These are phyloP conservation scores for Oenanthe sinensis DNA, from an alignment of 129 eudicot genomes.

Conservation along the genomic window DNA sequence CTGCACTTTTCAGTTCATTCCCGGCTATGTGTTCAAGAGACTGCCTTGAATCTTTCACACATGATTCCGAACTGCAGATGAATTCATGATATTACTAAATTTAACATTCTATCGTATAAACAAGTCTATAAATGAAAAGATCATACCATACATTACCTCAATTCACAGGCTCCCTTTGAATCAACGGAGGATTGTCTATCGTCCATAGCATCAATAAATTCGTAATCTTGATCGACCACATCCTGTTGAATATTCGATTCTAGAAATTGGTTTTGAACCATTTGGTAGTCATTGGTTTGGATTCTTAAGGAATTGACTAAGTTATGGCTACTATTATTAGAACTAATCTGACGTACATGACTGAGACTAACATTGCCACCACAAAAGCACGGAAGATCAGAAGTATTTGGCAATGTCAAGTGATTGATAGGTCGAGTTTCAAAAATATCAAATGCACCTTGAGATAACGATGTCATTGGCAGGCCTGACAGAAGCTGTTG, in stretches of 20 bases:
- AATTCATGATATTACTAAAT: neutral
- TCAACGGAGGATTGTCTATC: constrained; percentile 67
- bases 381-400: neutral
- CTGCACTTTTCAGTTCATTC: constrained; percentile 48
- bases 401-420: neutral
- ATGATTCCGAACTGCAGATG: constrained; percentile 49
- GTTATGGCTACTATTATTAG: constrained; percentile 6
- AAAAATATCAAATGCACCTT: neutral
- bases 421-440: neutral
- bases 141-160: constrained; percentile 28
- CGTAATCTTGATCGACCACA: constrained; percentile 35
- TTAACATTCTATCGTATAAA: neutral
- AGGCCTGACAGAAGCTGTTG: constrained; percentile 40
- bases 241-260: constrained; percentile 32
- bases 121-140: neutral
- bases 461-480: constrained; percentile 1
- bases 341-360: neutral
- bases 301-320: constrained; percentile 15
- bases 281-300: constrained; percentile 7
- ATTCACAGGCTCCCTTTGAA: constrained; percentile 46
- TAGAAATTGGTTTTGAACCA: constrained; percentile 31
- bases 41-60: constrained; percentile 42
- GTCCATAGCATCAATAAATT: constrained; percentile 63
- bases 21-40: constrained; percentile 41
- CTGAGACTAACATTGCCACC: neutral